These are phyloP conservation scores for Naganishia sp. DNA, from an alignment of 1,284 basidiomycete species.

Conservation along the genomic window DNA sequence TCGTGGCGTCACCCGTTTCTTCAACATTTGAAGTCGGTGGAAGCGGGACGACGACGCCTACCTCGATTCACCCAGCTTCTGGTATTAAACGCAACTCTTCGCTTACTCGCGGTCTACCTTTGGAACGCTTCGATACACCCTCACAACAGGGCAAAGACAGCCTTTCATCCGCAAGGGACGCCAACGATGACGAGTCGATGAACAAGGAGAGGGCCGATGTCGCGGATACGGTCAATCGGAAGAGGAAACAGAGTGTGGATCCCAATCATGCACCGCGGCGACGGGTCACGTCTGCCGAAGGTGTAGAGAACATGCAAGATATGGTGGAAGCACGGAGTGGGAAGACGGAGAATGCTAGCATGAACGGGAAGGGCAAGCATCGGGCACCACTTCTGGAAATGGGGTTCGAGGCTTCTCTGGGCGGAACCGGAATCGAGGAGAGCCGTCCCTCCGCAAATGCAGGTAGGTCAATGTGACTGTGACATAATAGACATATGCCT, in stretches of 20 bases:
- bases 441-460: neutral
- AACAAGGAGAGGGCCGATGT: slow-evolving; percentile 10
- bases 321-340: neutral
- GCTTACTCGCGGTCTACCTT: neutral
- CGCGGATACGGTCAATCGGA: slow-evolving; percentile 17
- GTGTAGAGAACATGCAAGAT: neutral
- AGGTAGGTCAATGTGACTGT: neutral
- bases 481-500: neutral
- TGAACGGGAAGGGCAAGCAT: neutral
- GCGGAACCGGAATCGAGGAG: too few relatives aligned
- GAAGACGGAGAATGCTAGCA: neutral
- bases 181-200: slow-evolving; percentile 10
- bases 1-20: neutral
- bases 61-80: slow-evolving; percentile 8
- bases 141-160: neutral
- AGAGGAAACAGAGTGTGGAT: slow-evolving; percentile 22
- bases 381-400: neutral
- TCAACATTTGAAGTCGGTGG: neutral
- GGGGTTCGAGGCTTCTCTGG: slow-evolving; percentile 19
- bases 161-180: slow-evolving; percentile 1
- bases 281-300: neutral
- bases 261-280: neutral
- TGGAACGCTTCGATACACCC: neutral
- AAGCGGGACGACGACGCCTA: slow-evolving; percentile 14
- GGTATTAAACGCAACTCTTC: neutral